Percentiles rank a stretch among this genome's conserved stretches.
These are phyloP conservation scores for Pestalotiopsis sp. DNA, from an alignment of 2,329 filamentous ascomycete genomes.

Conservation along the genomic window DNA sequence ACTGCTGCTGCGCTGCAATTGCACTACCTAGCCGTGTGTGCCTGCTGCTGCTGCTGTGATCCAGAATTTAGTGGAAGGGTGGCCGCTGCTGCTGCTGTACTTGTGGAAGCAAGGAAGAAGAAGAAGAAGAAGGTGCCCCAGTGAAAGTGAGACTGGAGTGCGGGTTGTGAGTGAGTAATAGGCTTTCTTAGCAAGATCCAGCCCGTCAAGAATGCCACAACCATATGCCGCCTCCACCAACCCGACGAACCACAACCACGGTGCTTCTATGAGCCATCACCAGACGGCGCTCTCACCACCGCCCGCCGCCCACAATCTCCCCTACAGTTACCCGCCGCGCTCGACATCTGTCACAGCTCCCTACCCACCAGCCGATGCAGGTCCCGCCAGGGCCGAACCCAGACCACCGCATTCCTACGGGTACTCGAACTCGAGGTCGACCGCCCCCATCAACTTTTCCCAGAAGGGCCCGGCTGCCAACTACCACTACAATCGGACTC, in stretches of 20 bases:
- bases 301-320: constrained; percentile 4
- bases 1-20: no score
- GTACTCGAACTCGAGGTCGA: neutral
- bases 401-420: neutral
- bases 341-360: neutral
- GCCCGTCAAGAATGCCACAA: constrained; percentile 15
- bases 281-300: constrained; percentile 4
- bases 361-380: constrained; percentile 1
- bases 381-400: neutral
- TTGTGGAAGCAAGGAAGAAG: neutral
- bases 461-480: constrained; percentile 11
- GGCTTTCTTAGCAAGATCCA: neutral
- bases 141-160: no score
- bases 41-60: neutral
- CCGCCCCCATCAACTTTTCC: constrained; percentile 2
- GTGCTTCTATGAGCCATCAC: constrained; percentile 11
- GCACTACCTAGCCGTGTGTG: neutral
- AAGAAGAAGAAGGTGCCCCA: neutral
- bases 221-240: constrained; percentile 16
- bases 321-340: constrained; percentile 8
- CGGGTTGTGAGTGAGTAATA: neutral
- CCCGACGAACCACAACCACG: constrained; percentile 10
- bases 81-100: neutral
- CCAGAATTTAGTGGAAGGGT: neutral
- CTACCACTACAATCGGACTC: constrained; percentile 16